phyloP scores from a whole-genome alignment of 1,139 yeast genomes.

The Sugiyamaella neomexicana region DNA sequence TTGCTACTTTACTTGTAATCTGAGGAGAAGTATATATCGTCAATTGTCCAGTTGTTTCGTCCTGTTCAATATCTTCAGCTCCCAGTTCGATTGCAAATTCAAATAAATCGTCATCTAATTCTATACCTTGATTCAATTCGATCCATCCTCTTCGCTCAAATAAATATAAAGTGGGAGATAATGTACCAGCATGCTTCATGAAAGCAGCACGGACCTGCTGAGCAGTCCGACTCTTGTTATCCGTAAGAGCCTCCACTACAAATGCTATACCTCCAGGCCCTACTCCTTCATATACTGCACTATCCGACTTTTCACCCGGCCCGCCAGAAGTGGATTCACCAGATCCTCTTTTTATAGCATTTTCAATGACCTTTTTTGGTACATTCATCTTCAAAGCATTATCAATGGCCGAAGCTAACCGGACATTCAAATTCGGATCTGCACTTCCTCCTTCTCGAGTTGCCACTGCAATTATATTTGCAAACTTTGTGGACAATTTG shows the following conservation, averaged over 20 bases:
- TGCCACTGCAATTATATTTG: slow-evolving; percentile 71
- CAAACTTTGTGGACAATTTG: slow-evolving; percentile 66
- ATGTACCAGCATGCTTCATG: slow-evolving; percentile 64
- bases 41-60: slow-evolving; percentile 25
- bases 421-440: slow-evolving; percentile 63
- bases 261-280: slow-evolving; percentile 92
- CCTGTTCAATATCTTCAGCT: slow-evolving; percentile 69
- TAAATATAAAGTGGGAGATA: slow-evolving; percentile 75
- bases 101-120: slow-evolving; percentile 55
- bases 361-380: slow-evolving; percentile 79
- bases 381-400: slow-evolving; percentile 77
- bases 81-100: slow-evolving; percentile 78
- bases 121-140: slow-evolving; percentile 47
- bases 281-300: slow-evolving; percentile 77
- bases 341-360: slow-evolving; percentile 80
- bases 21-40: slow-evolving; percentile 55
- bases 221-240: slow-evolving; percentile 81
- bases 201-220: slow-evolving; percentile 74
- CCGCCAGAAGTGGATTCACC: slow-evolving; percentile 49
- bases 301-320: slow-evolving; percentile 42
- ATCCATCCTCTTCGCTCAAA: slow-evolving; percentile 78
- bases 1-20: slow-evolving; percentile 62
- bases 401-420: slow-evolving; percentile 72
- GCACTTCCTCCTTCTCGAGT: slow-evolving; percentile 62
- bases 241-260: slow-evolving; percentile 82